Base-by-base conservation (phyloP, 2,329 filamentous ascomycete genomes). In the Alternaria rosae region DNA sequence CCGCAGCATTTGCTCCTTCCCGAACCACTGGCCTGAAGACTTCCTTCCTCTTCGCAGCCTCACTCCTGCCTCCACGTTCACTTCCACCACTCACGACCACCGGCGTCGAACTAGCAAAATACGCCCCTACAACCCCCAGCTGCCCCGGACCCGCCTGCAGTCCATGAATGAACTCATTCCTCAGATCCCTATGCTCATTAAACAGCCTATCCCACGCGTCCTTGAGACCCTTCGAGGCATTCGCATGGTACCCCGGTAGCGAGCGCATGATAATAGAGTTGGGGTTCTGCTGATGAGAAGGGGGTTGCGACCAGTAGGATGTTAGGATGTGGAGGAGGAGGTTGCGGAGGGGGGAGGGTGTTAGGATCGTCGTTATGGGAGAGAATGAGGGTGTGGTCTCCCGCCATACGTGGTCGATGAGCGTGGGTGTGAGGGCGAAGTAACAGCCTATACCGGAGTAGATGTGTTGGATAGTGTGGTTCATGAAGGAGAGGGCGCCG, bases 281-380 rank as follows among this genome's bases (percentile, higher is more conserved):
- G 10, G 42, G 50, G 17, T 23, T 43, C 10, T 38, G 35, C n/a
- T 38, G 35, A n/a, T n/a, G n/a, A n/a, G 23, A 7, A 11, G 26
- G 12, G 23, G 42, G 32, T 9, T 48, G 30, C 30, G 48, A 35
- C 69, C 69, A 71, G 55, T 70, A 30, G 0, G 32, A 15, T 1
- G 64, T 13, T 0, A 72, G 43, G 30, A 64, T 12, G 43, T 67
- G 60, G 4, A 70, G 47, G 21, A 69, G n/a, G 12, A 71, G 57
- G 10, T 45, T 59, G 30, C 65, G 59, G 3, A 71, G 54, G 0
- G 61, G 53, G 1, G 30, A 53, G 4, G 57, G 57, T 5, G 30
- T 10, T 1, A 26, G n/a, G 12, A 48, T 13, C 6, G 35, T 54
- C 7, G 25, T 5, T 5, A 8, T 6, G 25, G 23, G 54, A 41